Percentiles rank a stretch among this genome's conserved stretches.
Conservation (phyloP, 805 yeast genomes). For the Candida takata region DNA sequence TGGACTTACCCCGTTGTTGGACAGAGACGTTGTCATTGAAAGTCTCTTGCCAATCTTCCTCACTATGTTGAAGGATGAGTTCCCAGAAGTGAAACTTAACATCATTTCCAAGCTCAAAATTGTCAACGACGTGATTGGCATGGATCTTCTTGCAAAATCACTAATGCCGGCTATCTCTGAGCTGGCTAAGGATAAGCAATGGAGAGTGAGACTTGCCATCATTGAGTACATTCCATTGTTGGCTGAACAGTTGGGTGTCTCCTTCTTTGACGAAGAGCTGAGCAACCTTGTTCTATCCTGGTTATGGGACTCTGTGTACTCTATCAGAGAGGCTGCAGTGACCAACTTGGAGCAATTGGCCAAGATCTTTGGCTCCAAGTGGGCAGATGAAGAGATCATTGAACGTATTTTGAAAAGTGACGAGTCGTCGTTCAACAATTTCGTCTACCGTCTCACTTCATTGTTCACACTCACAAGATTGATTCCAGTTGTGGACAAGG, state of each 20-base stretch:
- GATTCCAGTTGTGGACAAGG: conserved; percentile 58
- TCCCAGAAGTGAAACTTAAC: conserved; percentile 91
- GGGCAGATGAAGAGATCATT: conserved; percentile 86
- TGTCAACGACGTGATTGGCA: conserved; percentile 92
- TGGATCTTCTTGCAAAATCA: conserved; percentile 77
- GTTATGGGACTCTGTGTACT: conserved; percentile 97
- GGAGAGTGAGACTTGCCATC: conserved; percentile 97
- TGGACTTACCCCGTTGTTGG: conserved; percentile 76
- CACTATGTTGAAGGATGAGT: conserved; percentile 93
- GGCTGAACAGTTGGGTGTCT: conserved; percentile 90
- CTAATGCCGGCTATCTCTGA: conserved; percentile 94
- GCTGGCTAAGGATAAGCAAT: conserved; percentile 90
- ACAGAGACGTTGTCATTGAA: conserved; percentile 77
- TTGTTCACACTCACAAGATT: conserved; percentile 81
- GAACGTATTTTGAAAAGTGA: conserved; percentile 56
- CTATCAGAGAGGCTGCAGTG: conserved; percentile 95
- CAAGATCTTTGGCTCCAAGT: conserved; percentile 80
- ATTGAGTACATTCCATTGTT: conserved; percentile 93
- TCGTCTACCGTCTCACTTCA: conserved; percentile 87
- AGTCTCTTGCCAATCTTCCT: conserved; percentile 80
- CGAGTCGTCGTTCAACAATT: conserved; percentile 44
- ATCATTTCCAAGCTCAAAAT: conserved; percentile 87
- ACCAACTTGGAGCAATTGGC: conserved; percentile 72
- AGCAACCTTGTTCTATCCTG: conserved; percentile 92
- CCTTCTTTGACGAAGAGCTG: conserved; percentile 86